These are phyloP conservation scores for Isochrysis galbana DNA, from an alignment of 78 protist species.

Conservation along the genomic window DNA sequence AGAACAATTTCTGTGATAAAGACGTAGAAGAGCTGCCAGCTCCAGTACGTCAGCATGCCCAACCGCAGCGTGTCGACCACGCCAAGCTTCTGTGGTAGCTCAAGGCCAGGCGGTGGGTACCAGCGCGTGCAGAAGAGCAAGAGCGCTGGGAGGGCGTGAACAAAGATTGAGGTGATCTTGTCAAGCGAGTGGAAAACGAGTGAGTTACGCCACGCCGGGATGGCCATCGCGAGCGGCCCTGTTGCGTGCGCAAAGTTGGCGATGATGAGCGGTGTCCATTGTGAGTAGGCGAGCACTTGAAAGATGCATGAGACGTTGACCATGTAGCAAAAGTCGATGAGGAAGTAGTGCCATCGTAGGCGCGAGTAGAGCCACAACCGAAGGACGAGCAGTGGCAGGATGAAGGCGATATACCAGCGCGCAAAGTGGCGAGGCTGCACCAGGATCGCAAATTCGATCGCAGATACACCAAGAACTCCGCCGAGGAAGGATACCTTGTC, in stretches of 20 bases:
- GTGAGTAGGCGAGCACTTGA: background rate
- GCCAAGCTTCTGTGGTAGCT: background rate
- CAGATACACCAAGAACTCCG: background rate
- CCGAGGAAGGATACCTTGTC: slow-evolving; percentile 4
- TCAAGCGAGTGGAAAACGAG: slow-evolving; percentile 42
- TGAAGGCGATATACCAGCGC: background rate
- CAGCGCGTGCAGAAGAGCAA: background rate
- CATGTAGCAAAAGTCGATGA: slow-evolving; percentile 39
- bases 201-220: slow-evolving; percentile 39
- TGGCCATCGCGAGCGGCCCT: slow-evolving; percentile 27
- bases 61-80: background rate
- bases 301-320: background rate
- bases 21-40: slow-evolving; percentile 18
- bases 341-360: background rate
- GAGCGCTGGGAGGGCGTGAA: background rate
- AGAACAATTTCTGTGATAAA: background rate
- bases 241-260: background rate
- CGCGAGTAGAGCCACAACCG: background rate
- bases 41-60: background rate
- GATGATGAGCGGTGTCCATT: background rate
- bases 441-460: background rate
- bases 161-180: slow-evolving; percentile 36
- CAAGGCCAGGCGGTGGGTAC: background rate
- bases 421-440: background rate
- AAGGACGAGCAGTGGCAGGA: background rate